phyloP scores from a whole-genome alignment of 208 protist species.

The Crithidia brevicula region DNA sequence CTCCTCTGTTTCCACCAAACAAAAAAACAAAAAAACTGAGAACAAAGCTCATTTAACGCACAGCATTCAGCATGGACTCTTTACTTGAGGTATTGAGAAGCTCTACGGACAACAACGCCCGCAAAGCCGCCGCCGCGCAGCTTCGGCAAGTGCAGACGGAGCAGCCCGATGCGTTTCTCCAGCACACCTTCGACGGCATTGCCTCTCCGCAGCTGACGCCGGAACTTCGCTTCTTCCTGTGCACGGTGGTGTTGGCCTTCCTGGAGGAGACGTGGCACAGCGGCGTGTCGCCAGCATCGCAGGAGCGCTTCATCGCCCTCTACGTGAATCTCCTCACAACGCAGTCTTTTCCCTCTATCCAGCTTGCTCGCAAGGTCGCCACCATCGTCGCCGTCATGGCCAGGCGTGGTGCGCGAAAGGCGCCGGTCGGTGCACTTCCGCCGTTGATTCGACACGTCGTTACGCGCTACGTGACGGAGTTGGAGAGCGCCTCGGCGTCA shows the following conservation, averaged over 20 bases:
- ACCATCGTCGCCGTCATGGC: conserved; percentile 67
- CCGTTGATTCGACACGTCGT: conserved; percentile 38
- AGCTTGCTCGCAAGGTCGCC: conserved; percentile 66
- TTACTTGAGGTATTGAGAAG: conserved; percentile 57
- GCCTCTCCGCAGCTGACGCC: conserved; percentile 22
- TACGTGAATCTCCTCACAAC: conserved; percentile 52
- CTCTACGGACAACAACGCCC: conserved; percentile 63
- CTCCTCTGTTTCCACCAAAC: background rate
- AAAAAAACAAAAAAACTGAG: no score
- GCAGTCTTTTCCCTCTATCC: conserved; percentile 27
- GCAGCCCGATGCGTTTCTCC: conserved; percentile 64
- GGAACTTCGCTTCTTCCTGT: conserved; percentile 74
- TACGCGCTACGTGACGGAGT: conserved; percentile 31
- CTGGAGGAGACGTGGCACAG: conserved; percentile 71
- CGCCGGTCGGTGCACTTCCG: conserved; percentile 41
- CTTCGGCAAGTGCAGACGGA: conserved; percentile 61
- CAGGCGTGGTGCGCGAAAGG: conserved; percentile 31
- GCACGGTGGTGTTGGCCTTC: conserved; percentile 62
- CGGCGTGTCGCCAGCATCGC: conserved; percentile 32
- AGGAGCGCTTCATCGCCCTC: conserved; percentile 38
- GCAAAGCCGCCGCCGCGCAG: conserved; percentile 55
- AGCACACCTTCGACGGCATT: conserved; percentile 58
- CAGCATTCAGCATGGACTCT: conserved; percentile 57
- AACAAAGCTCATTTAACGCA: no score
- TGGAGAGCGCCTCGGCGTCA: conserved; percentile 5